A percentile compares a stretch with the other conserved stretches of the same genome.
Conservation (phyloP, 768 basidiomycete genomes). For the Pleurotus tuber-regium region DNA sequence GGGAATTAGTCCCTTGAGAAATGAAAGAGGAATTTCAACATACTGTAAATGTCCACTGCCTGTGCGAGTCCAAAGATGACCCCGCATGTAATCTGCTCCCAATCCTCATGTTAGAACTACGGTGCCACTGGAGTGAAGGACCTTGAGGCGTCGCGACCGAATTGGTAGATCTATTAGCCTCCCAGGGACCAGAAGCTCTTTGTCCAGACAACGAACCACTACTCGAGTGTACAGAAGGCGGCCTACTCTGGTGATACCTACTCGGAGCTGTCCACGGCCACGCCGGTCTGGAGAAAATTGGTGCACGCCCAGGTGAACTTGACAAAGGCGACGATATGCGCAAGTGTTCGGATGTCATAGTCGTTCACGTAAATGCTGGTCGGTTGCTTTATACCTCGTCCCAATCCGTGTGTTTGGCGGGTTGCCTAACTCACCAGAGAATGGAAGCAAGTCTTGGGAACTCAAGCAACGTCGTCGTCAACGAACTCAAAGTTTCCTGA, state of each 20-base stretch:
- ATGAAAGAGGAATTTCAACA: slow-evolving; percentile 19
- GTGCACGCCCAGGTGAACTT: slow-evolving; percentile 44
- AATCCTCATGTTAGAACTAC: slow-evolving; percentile 8
- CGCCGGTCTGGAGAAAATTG: slow-evolving; percentile 51
- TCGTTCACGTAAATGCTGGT: slow-evolving; percentile 11
- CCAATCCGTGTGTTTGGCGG: background rate
- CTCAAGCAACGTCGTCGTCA: background rate
- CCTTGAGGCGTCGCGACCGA: background rate
- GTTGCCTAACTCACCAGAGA: no score
- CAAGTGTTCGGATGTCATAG: slow-evolving; percentile 35
- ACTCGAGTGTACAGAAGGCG: slow-evolving; percentile 30
- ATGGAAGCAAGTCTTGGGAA: background rate
- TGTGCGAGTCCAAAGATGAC: slow-evolving; percentile 23
- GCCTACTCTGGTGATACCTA: slow-evolving; percentile 27
- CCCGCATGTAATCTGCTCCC: slow-evolving; percentile 32
- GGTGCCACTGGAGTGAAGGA: background rate
- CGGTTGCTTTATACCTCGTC: slow-evolving; percentile 8
- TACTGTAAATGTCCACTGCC: slow-evolving; percentile 68
- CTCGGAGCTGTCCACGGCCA: slow-evolving; percentile 67
- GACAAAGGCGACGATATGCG: slow-evolving; percentile 37
- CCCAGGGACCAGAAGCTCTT: slow-evolving; percentile 15
- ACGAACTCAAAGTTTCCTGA: background rate
- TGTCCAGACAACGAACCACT: slow-evolving; percentile 14
- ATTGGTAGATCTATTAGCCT: slow-evolving; percentile 4
- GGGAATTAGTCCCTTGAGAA: background rate